phyloP scores from a whole-genome alignment of 148 eudicot species.

The Hydrangea macrophylla region DNA sequence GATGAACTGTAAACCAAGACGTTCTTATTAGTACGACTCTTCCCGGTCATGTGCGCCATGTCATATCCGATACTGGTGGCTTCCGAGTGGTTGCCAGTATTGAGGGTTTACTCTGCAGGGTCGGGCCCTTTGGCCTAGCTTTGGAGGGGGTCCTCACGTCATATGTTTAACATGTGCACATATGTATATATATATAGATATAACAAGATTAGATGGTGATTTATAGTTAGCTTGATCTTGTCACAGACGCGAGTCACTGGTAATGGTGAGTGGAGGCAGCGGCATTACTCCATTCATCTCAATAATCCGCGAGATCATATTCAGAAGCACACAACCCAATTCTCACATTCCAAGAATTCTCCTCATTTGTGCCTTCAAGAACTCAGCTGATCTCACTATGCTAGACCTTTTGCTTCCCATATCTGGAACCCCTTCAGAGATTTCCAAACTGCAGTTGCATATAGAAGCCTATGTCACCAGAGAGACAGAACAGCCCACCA shows the following conservation, averaged over 20 bases:
- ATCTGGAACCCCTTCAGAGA: conserved; percentile 17
- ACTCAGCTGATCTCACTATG: conserved; percentile 38
- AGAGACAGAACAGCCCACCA: conserved; percentile 21
- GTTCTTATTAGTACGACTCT: no score
- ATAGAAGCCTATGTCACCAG: conserved; percentile 46
- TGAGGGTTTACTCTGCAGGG: no score
- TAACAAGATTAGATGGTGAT: no score
- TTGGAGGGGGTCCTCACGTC: no score
- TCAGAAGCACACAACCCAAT: conserved; percentile 23
- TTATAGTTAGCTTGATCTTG: neutral
- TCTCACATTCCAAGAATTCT: conserved; percentile 20
- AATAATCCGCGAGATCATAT: conserved; percentile 46
- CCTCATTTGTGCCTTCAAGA: conserved; percentile 41
- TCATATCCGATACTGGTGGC: no score
- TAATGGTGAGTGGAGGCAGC: conserved; percentile 52
- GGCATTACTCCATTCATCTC: conserved; percentile 52
- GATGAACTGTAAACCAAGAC: no score
- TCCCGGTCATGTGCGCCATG: no score
- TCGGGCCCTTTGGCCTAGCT: no score
- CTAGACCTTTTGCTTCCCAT: conserved; percentile 45
- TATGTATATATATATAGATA: no score
- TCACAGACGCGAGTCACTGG: conserved; percentile 38
- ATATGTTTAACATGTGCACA: no score
- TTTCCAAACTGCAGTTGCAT: conserved; percentile 28
- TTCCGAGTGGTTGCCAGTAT: no score